phyloP scores from a whole-genome alignment of 106 monocot genomes.

The Agapanthus africanus region DNA sequence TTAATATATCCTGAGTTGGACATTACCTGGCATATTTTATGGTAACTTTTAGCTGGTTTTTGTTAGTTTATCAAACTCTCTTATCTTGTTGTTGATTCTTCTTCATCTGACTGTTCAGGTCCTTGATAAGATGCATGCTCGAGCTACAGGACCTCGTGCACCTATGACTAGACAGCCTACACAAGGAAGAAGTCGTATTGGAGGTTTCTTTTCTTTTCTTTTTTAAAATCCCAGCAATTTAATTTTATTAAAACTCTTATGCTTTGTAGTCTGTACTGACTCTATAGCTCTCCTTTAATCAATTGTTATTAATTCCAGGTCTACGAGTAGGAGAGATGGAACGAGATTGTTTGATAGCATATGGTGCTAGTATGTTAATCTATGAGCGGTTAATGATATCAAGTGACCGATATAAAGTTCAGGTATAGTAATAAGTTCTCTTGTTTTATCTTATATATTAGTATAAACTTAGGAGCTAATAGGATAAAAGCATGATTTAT shows the following conservation, averaged over 20 bases:
- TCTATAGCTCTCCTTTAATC: neutral
- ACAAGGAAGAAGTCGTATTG: conserved; percentile 84
- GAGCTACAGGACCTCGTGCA: conserved; percentile 74
- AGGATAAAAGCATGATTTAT: too few relatives aligned
- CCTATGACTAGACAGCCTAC: conserved; percentile 88
- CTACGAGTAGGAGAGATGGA: conserved; percentile 96
- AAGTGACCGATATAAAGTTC: conserved; percentile 94
- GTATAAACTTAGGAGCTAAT: too few relatives aligned
- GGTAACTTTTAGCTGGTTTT: too few relatives aligned
- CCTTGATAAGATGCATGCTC: conserved; percentile 92
- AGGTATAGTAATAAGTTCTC: conserved; percentile 36
- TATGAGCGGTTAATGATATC: conserved; percentile 94
- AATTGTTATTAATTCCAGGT: conserved; percentile 31
- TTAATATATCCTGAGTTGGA: too few relatives aligned
- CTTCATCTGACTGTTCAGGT: conserved; percentile 19
- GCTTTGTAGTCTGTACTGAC: neutral
- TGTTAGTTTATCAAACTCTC: too few relatives aligned
- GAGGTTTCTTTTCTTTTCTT: conserved; percentile 38
- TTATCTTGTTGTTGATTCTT: too few relatives aligned
- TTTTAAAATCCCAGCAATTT: neutral
- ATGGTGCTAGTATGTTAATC: conserved; percentile 97
- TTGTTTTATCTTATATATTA: neutral
- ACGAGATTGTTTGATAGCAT: conserved; percentile 97
- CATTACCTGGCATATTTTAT: too few relatives aligned
- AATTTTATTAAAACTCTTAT: neutral